Evolutionary conservation across 2,329 filamentous ascomycete genomes (phyloP).

Genomic region (Monascus ruber): DNA sequence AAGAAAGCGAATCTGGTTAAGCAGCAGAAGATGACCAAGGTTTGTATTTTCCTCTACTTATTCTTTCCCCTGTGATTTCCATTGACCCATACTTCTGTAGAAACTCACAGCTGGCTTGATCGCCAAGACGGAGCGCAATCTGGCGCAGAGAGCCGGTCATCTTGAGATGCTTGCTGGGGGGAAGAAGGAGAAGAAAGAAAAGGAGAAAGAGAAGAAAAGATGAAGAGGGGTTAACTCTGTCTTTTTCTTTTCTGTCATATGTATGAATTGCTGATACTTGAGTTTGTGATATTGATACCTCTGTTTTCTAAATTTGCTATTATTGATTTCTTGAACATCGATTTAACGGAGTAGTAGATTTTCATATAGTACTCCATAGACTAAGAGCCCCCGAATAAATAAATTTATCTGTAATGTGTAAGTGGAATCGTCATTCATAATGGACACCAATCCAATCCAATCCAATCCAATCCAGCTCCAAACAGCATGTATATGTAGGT

Average conservation of each 20-base stretch:
- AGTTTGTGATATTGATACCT: too few species aligned
- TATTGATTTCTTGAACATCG: neutral
- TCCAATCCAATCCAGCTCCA: too few species aligned
- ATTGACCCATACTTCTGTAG: slow-evolving; percentile 14
- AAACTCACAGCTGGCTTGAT: slow-evolving; percentile 53
- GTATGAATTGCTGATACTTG: too few species aligned
- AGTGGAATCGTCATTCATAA: too few species aligned
- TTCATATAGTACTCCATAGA: neutral
- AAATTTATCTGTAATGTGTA: too few species aligned
- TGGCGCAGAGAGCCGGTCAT: slow-evolving; percentile 58
- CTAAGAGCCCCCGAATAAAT: too few species aligned
- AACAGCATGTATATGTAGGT: neutral
- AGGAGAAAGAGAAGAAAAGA: slow-evolving; percentile 21
- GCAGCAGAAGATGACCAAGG: slow-evolving; percentile 53
- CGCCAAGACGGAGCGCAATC: slow-evolving; percentile 54
- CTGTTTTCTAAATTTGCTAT: neutral
- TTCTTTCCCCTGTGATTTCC: neutral
- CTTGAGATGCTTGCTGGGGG: slow-evolving; percentile 56
- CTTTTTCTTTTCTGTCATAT: neutral
- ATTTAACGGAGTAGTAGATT: neutral
- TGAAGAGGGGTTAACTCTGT: neutral
- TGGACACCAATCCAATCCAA: too few species aligned
- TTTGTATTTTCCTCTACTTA: slow-evolving; percentile 14
- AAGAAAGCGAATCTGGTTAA: slow-evolving; percentile 52
- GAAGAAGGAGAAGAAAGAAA: slow-evolving; percentile 45